Evolutionary conservation across 176 grass and related monocot species (phyloP).

Genomic region (Phoenix dactylifera): DNA sequence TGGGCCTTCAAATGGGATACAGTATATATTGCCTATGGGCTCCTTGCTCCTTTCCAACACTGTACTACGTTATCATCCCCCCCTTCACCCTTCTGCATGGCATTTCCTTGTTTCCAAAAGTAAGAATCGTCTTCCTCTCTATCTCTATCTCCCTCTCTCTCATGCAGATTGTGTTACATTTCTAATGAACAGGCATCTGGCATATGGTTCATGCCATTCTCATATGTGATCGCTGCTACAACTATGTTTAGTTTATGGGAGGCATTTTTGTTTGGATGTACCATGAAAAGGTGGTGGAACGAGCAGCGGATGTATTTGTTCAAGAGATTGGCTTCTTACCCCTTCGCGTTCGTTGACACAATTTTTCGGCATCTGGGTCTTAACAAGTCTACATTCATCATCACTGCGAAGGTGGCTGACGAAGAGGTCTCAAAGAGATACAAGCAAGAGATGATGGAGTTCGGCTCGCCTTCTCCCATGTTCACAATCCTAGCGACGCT

Average conservation of each 20-base stretch:
- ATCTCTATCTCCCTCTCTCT: not conserved
- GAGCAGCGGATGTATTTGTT: slow-evolving; percentile 17
- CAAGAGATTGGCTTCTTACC: slow-evolving; percentile 17
- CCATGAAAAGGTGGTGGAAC: slow-evolving; percentile 13
- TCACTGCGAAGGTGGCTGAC: slow-evolving; percentile 18
- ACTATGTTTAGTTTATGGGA: slow-evolving; percentile 2
- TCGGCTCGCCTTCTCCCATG: slow-evolving; percentile 24
- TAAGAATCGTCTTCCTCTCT: not conserved
- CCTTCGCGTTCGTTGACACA: slow-evolving; percentile 1
- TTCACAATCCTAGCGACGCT: slow-evolving; percentile 22
- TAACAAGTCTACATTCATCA: not conserved
- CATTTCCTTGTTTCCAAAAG: slow-evolving; percentile 9
- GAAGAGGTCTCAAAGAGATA: slow-evolving; percentile 26
- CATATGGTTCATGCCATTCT: slow-evolving; percentile 14
- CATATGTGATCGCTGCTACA: slow-evolving; percentile 3
- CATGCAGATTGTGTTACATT: not conserved
- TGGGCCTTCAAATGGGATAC: slow-evolving; percentile 2
- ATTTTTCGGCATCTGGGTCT: slow-evolving; percentile 3
- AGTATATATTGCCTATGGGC: slow-evolving; percentile 11
- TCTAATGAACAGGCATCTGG: not conserved
- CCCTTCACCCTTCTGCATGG: slow-evolving; percentile 9
- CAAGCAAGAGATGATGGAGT: slow-evolving; percentile 31
- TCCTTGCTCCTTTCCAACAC: slow-evolving; percentile 11
- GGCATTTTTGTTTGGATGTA: not conserved
- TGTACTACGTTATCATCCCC: not conserved